A percentile compares a stretch with the other conserved stretches of the same genome.
phyloP scores from a whole-genome alignment of 2,329 filamentous ascomycete species.

The Hyphodiscus sp. region DNA sequence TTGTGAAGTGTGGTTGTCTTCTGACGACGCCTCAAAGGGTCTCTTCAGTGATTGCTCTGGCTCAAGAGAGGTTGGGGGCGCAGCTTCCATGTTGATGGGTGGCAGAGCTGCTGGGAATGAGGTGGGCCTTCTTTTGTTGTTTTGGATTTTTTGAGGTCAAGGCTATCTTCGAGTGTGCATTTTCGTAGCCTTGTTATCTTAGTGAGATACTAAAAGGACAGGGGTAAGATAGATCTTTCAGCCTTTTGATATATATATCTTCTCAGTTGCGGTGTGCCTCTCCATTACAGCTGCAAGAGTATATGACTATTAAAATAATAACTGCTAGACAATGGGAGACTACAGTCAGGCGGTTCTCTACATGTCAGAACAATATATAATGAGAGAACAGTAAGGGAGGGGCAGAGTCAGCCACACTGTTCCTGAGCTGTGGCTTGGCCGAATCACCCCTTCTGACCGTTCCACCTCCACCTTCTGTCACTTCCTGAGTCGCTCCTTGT shows the following conservation, averaged over 20 bases:
- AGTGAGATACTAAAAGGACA: slow-evolving; percentile 7
- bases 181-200: slow-evolving; percentile 22
- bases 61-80: slow-evolving; percentile 14
- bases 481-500: not conserved
- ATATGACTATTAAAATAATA: too few relatives aligned
- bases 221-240: too few relatives aligned
- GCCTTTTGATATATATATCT: too few relatives aligned
- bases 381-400: too few relatives aligned
- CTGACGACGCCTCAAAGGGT: slow-evolving; percentile 12
- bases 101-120: not conserved
- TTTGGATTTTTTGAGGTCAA: not conserved
- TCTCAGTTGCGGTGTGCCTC: too few relatives aligned
- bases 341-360: too few relatives aligned
- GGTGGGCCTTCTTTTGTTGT: too few relatives aligned
- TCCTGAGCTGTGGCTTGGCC: not conserved
- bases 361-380: too few relatives aligned
- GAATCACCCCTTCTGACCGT: not conserved
- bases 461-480: not conserved
- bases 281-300: too few relatives aligned
- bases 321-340: too few relatives aligned
- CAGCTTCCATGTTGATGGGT: slow-evolving; percentile 15
- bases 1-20: slow-evolving; percentile 19
- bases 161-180: slow-evolving; percentile 6
- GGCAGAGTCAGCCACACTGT: not conserved
- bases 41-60: slow-evolving; percentile 25